phyloP scores from a whole-genome alignment of 345 rosid species.

The Turritis glabra region DNA sequence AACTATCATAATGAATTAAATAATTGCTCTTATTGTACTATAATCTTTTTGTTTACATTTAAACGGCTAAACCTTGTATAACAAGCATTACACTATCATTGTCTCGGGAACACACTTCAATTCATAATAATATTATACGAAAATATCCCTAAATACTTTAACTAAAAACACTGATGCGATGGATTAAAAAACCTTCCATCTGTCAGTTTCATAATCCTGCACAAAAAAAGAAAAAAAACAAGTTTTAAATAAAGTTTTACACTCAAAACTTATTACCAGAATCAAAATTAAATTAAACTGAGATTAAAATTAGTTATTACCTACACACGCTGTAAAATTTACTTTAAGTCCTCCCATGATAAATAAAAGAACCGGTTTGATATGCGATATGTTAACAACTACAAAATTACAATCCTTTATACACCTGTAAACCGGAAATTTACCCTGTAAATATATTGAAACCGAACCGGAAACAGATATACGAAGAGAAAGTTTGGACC shows the following conservation, averaged over 20 bases:
- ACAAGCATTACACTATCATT: constrained; percentile 32
- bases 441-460: constrained; percentile 23
- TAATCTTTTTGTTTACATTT: constrained; percentile 20
- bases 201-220: constrained; percentile 44
- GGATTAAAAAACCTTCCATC: constrained; percentile 43
- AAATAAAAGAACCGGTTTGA: constrained; percentile 26
- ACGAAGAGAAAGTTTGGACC: constrained; percentile 45
- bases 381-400: constrained; percentile 40
- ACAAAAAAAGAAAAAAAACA: constrained; percentile 12
- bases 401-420: constrained; percentile 40
- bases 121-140: constrained; percentile 3
- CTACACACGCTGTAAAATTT: not conserved
- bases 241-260: too few relatives aligned
- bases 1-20: constrained; percentile 21
- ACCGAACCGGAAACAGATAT: constrained; percentile 33
- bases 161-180: constrained; percentile 50
- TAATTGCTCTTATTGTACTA: constrained; percentile 23
- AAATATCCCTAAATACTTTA: constrained; percentile 41
- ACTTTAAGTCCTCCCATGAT: constrained; percentile 1
- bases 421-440: constrained; percentile 55
- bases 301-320: constrained; percentile 5
- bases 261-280: not conserved
- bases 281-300: not conserved
- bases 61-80: constrained; percentile 12
- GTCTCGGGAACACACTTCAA: constrained; percentile 32